Evolutionary conservation across 2,329 filamentous ascomycete genomes (phyloP).

Genomic region (Camptophora hylomeconis): DNA sequence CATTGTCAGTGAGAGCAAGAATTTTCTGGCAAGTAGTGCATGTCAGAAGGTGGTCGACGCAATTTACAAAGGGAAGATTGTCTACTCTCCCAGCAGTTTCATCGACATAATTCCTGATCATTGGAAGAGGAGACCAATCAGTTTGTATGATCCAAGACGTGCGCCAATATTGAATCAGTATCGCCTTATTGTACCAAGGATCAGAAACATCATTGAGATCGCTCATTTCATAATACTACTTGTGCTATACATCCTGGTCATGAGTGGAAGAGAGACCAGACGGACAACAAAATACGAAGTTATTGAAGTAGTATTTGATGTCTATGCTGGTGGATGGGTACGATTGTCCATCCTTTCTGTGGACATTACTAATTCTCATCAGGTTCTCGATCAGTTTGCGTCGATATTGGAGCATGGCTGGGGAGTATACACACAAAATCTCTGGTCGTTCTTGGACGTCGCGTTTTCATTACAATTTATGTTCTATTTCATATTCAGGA

Average conservation of each 20-base stretch:
- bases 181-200: constrained; percentile 68
- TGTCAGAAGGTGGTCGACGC: constrained; percentile 73
- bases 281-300: constrained; percentile 31
- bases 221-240: constrained; percentile 61
- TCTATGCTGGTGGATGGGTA: constrained; percentile 68
- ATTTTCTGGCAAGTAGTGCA: constrained; percentile 62
- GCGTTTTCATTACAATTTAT: constrained; percentile 61
- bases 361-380: neutral
- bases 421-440: constrained; percentile 74
- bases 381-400: constrained; percentile 55
- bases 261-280: constrained; percentile 52
- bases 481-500: constrained; percentile 53
- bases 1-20: constrained; percentile 69
- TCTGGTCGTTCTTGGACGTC: constrained; percentile 80
- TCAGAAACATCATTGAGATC: constrained; percentile 61
- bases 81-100: constrained; percentile 71
- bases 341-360: neutral
- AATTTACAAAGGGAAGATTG: constrained; percentile 66
- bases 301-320: constrained; percentile 53
- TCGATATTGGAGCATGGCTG: constrained; percentile 64
- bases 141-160: constrained; percentile 63
- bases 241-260: constrained; percentile 55
- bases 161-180: constrained; percentile 74
- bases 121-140: constrained; percentile 74
- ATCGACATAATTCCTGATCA: constrained; percentile 75